phyloP scores from a whole-genome alignment of 768 basidiomycete species.

The Serendipita sp. region DNA sequence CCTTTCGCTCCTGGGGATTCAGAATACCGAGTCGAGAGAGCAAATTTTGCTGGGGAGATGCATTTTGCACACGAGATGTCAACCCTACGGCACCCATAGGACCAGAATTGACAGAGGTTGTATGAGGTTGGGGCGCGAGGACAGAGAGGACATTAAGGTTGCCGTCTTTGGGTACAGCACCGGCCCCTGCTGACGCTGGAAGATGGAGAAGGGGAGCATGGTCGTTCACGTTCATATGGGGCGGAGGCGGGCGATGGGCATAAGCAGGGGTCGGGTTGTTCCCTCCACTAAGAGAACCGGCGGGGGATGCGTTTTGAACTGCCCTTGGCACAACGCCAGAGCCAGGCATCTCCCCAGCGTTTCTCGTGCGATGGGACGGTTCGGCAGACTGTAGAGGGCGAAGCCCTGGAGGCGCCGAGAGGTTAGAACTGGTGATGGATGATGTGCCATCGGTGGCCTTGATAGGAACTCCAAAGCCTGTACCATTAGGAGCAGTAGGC shows the following conservation, averaged over 20 bases:
- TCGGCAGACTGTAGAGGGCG: not conserved
- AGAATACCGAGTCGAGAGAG: not conserved
- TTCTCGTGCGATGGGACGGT: constrained; percentile 3
- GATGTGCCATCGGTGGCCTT: not conserved
- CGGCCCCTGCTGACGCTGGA: not conserved
- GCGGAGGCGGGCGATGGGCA: not conserved
- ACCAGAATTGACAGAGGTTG: not conserved
- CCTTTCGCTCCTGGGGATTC: not conserved
- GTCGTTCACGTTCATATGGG: not conserved
- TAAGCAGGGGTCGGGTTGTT: not conserved
- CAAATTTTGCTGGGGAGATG: not conserved
- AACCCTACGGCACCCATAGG: not conserved
- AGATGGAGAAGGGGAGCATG: not conserved
- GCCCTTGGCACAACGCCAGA: not conserved
- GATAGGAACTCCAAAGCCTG: not conserved
- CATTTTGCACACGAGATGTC: not conserved
- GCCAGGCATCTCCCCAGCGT: not conserved
- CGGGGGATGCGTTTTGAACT: not conserved
- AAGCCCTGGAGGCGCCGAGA: constrained; percentile 1
- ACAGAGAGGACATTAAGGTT: constrained; percentile 2
- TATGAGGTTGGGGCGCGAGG: not conserved
- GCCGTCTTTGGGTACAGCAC: not conserved
- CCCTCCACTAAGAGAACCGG: not conserved
- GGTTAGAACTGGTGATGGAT: not conserved
- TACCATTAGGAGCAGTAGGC: not conserved